Evolutionary conservation across 257 asterid genomes (phyloP), one percentile per base, ranked within the genome.

Genomic region (Solanum bulbocastanum): DNA sequence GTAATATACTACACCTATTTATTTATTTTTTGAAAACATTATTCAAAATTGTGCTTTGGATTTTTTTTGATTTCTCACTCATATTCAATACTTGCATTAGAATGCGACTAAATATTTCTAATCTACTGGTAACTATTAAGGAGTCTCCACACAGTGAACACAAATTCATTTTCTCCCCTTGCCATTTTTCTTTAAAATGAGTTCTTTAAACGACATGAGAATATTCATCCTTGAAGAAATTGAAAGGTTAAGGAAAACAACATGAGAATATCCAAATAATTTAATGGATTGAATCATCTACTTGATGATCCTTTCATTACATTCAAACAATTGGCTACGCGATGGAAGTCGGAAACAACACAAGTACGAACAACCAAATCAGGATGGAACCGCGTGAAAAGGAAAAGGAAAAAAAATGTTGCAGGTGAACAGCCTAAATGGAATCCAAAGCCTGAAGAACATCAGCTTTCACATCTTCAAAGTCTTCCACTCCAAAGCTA

Each of bases 401-500:
- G 52, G 60, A 0, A 6, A 39, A 72, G 12, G 23, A 30, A 30
- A 36, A 68, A n/a, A 81, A 27, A 46, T 5, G 66, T 79, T 42
- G 85, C 85, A 46, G 27, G 30, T 46, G 68, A 81, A 82, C 68
- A 18, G 69, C 22, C 91, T 90, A 96, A 88, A 95, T 93, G 87
- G 94, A 58, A 86, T 95, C 97, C 89, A 96, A 91, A 78, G 98
- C 99, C 93, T 95, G 98, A 90, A 96, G 95, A 87, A 96, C 88
- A 93, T 96, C 99, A 52, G 92, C 90, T 89, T 95, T 94, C 92
- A 96, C 86, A 92, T 96, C 99, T 78, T 92, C 98, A 39, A 95
- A 94, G 88, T 90, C 98, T 87, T 96, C 99, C 56, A 95, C 94
- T 87, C 99, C 99, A 88, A 96, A 96, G 92, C 99, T 96, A 95